A percentile compares a stretch with the other conserved stretches of the same genome.
Evolutionary conservation across 2,329 filamentous ascomycete genomes (phyloP).

Genomic region (Pseudonectria buxi): DNA sequence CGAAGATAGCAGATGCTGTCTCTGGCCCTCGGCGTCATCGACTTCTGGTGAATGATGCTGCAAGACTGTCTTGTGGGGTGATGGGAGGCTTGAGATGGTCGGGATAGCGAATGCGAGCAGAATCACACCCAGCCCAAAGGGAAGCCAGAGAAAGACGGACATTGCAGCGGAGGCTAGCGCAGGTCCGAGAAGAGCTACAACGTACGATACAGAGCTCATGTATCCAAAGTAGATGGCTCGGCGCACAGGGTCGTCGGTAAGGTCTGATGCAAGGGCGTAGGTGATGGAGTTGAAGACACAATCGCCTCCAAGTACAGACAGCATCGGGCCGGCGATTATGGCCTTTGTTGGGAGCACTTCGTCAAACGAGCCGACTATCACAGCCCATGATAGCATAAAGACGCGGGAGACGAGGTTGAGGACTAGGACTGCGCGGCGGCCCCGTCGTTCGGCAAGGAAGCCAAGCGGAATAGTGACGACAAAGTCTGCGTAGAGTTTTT

Average conservation of each 20-base stretch:
- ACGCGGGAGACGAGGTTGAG: constrained; percentile 35
- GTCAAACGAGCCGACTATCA: constrained; percentile 15
- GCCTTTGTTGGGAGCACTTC: constrained; percentile 16
- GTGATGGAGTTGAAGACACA: constrained; percentile 45
- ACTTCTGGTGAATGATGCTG: too few species aligned
- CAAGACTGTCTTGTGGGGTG: background rate
- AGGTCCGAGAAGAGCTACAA: constrained; percentile 39
- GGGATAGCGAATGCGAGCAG: constrained; percentile 12
- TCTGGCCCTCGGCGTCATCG: constrained; percentile 25
- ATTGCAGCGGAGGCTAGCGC: constrained; percentile 40
- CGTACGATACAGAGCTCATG: constrained; percentile 42
- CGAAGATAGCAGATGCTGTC: constrained; percentile 32
- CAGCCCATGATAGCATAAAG: constrained; percentile 20
- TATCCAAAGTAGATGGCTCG: constrained; percentile 45
- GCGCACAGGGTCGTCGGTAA: constrained; percentile 38
- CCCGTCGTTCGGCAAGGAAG: constrained; percentile 38
- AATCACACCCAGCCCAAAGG: constrained; percentile 26
- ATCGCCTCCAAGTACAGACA: constrained; percentile 42
- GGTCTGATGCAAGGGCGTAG: constrained; percentile 37
- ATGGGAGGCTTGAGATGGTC: constrained; percentile 10
- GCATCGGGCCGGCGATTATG: constrained; percentile 33
- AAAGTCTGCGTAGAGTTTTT: constrained; percentile 30
- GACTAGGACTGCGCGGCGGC: constrained; percentile 32
- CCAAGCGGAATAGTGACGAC: constrained; percentile 43
- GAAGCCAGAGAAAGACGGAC: constrained; percentile 36